phyloP scores from a whole-genome alignment of 305 asterid species.

The Plantago lanceolata region DNA sequence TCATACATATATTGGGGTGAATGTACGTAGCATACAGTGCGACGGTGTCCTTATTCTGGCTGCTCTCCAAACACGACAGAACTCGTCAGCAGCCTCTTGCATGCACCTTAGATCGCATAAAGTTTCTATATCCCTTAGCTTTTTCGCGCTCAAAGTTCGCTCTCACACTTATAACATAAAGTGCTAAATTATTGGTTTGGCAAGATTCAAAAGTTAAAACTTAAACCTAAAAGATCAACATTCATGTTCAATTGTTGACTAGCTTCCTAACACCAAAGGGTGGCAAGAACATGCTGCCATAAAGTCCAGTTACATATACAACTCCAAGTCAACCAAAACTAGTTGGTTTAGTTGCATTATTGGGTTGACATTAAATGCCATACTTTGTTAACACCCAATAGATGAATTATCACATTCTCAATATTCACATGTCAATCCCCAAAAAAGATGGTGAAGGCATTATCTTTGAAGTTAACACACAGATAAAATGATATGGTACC shows the following conservation, averaged over 20 bases:
- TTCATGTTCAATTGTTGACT: background rate
- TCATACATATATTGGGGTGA: background rate
- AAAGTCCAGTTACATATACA: background rate
- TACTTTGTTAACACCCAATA: conserved; percentile 5
- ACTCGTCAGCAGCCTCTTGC: background rate
- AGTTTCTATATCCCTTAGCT: too few species aligned
- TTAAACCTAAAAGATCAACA: background rate
- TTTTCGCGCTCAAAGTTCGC: too few species aligned
- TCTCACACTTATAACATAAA: too few species aligned
- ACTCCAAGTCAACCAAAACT: background rate
- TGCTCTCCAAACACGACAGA: background rate
- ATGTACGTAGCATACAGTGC: background rate
- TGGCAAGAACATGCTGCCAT: background rate
- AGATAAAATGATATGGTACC: conserved; percentile 38
- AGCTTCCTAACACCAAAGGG: background rate
- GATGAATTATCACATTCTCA: background rate
- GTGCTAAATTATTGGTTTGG: too few species aligned
- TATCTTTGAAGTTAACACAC: too few species aligned
- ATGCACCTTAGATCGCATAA: too few species aligned
- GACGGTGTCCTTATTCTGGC: background rate
- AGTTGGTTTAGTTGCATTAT: conserved; percentile 1
- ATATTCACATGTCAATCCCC: conserved; percentile 7
- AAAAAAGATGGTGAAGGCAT: conserved; percentile 12
- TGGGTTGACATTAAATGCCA: background rate
- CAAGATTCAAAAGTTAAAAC: too few species aligned